phyloP scores from a whole-genome alignment of 495 filamentous ascomycete genomes.

The Penicillium angulare region DNA sequence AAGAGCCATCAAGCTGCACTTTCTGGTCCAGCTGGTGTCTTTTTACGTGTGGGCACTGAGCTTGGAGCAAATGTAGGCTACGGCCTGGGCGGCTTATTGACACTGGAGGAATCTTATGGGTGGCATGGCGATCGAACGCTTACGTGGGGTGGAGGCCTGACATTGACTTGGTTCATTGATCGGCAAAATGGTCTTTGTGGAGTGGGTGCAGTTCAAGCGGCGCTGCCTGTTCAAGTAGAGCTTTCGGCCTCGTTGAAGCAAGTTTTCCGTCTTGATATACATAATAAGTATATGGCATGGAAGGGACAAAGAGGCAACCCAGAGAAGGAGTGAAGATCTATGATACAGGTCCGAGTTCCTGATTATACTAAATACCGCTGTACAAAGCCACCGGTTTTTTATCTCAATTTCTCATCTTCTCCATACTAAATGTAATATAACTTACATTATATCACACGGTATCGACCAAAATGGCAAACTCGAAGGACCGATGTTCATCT shows the following conservation, averaged over 20 bases:
- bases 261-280: constrained; percentile 42
- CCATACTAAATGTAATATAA: no score
- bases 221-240: constrained; percentile 32
- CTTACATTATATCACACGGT: no score
- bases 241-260: constrained; percentile 37
- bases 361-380: no score
- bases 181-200: constrained; percentile 46
- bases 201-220: constrained; percentile 36
- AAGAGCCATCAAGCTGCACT: constrained; percentile 17
- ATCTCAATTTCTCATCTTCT: no score
- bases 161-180: constrained; percentile 46
- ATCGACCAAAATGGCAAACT: no score
- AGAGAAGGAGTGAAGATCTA: no score
- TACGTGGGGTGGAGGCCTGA: constrained; percentile 38
- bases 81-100: constrained; percentile 28
- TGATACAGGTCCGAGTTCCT: no score
- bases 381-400: no score
- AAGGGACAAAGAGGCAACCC: no score
- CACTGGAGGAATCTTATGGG: constrained; percentile 31
- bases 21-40: constrained; percentile 17
- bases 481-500: no score
- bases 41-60: constrained; percentile 28
- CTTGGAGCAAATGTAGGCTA: constrained; percentile 21
- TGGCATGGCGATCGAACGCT: constrained; percentile 42
- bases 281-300: constrained; percentile 28